These are phyloP conservation scores for Phytophthora megakarya DNA, from an alignment of 352 stramenopile genomes.

Conservation along the genomic window DNA sequence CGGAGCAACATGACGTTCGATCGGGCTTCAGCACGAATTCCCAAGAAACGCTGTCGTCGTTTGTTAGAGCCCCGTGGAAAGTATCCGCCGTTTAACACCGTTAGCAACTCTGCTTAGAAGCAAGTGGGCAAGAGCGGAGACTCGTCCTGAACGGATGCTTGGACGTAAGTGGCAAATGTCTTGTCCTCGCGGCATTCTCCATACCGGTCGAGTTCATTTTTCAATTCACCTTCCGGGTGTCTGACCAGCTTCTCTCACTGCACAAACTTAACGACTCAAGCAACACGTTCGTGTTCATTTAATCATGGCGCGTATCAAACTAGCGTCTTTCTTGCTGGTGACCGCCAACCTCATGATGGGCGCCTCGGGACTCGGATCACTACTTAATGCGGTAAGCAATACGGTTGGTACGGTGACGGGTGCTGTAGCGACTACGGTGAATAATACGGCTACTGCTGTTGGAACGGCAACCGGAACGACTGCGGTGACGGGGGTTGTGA, in stretches of 20 bases:
- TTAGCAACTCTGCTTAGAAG: slow-evolving; percentile 20
- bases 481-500: background rate
- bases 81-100: slow-evolving; percentile 25
- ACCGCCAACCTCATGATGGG: background rate
- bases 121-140: slow-evolving; percentile 14
- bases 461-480: no score
- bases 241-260: slow-evolving; percentile 25
- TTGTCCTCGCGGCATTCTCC: slow-evolving; percentile 5
- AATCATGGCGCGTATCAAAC: slow-evolving; percentile 25
- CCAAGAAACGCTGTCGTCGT: slow-evolving; percentile 13
- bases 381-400: slow-evolving; percentile 7
- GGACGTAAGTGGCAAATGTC: background rate
- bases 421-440: background rate
- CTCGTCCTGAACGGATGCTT: slow-evolving; percentile 5
- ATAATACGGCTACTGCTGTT: no score
- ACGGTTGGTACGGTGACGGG: slow-evolving; percentile 1
- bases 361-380: slow-evolving; percentile 27
- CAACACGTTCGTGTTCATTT: background rate
- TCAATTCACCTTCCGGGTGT: slow-evolving; percentile 41
- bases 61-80: slow-evolving; percentile 9
- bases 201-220: slow-evolving; percentile 32
- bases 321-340: slow-evolving; percentile 16
- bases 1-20: slow-evolving; percentile 6
- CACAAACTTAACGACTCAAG: background rate
- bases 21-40: slow-evolving; percentile 22